A percentile compares a stretch with the other conserved stretches of the same genome.
phyloP scores from a whole-genome alignment of 305 asterid species.

The Fraxinus platypoda region DNA sequence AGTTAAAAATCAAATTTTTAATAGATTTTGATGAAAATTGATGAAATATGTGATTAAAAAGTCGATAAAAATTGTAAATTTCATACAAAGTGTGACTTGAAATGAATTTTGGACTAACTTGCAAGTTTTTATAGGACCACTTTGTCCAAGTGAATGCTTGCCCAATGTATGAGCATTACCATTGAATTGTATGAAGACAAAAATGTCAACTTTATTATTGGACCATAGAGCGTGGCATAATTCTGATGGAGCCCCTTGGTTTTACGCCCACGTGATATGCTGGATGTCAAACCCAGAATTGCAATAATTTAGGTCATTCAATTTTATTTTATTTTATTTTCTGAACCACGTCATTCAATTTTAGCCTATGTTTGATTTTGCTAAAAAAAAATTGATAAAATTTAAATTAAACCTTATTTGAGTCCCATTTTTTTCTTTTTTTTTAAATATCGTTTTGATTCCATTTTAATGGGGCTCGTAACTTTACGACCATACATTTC shows the following conservation, averaged over 20 bases:
- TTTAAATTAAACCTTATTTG: too few species aligned
- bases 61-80: too few species aligned
- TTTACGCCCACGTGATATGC: conserved; percentile 17
- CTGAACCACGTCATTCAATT: background rate
- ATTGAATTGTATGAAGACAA: conserved; percentile 12
- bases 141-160: background rate
- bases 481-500: too few species aligned
- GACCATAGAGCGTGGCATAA: conserved; percentile 1
- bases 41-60: too few species aligned
- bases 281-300: background rate
- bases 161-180: conserved; percentile 10
- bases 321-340: too few species aligned
- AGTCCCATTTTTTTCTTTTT: too few species aligned
- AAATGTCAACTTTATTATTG: conserved; percentile 4
- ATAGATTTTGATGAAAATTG: too few species aligned
- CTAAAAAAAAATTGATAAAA: too few species aligned
- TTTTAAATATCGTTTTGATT: too few species aligned
- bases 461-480: too few species aligned
- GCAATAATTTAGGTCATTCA: background rate
- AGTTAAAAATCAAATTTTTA: background rate
- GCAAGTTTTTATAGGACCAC: background rate
- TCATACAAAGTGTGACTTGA: background rate
- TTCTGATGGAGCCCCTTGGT: background rate
- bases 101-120: background rate
- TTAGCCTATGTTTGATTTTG: too few species aligned